Evolutionary conservation across 305 asterid genomes (phyloP), one percentile per base, ranked within the genome.

Genomic region (Fraxinus sp.): DNA sequence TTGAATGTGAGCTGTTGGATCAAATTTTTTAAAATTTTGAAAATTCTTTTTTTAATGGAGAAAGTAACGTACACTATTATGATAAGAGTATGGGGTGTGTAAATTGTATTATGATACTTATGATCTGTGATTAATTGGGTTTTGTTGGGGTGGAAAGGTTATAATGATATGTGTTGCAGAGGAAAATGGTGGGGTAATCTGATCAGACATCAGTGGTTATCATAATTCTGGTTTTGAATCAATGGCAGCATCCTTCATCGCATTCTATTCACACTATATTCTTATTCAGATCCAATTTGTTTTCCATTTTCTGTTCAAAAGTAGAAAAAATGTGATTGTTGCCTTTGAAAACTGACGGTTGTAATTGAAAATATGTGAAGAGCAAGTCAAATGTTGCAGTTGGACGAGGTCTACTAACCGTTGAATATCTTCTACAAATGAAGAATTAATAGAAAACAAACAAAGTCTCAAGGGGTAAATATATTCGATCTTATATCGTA

Each of bases 1-100:
- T 87, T 88, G 95, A 87, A 85, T 59, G 81, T 87, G 91, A 89
- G 93, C 87, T 91, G 91, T 83, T 85, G 87, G 87, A 86, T 87
- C 89, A 82, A 84, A 52, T 81, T 22, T 36, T 87, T 89, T 78
- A 10, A 62, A 85, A 75, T 46, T 90, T 92, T 85, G 18, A 84
- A 91, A 86, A 76, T 44, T 81, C 70, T 0, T 52, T 55, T 84
- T 64, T 85, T 77, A 81, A 84, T 8, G 89, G 87, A 86, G 88
- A 91, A 89, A 92, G 94, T 88, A 90, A 37, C 44, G 44, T 7
- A 7, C 44, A 37, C 44, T 37, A 37, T 37, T 37, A 37, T 37
- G 44, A 37, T 37, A 37, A 37, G 44, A 37, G 44, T 37, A 37
- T 37, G 44, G 9, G 37, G 55, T 9, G 74, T 78, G 62, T 49